These are phyloP conservation scores for Epichloe gansuensis DNA, from an alignment of 2,329 filamentous ascomycete genomes.

Conservation along the genomic window DNA sequence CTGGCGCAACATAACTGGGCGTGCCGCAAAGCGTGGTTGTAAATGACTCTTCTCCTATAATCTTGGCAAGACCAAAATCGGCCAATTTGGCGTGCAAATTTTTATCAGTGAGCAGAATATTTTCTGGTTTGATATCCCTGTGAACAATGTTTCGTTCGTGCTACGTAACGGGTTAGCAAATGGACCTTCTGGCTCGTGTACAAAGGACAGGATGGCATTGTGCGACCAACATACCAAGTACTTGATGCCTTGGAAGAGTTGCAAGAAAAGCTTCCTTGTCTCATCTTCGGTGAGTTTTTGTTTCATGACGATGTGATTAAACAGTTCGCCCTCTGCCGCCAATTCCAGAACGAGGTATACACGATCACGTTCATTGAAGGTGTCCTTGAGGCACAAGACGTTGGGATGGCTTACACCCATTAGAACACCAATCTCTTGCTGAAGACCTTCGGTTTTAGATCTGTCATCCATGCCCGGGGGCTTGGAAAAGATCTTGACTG, in stretches of 20 bases:
- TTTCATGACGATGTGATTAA: conserved; percentile 88
- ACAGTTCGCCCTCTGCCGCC: conserved; percentile 84
- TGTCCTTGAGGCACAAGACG: conserved; percentile 85
- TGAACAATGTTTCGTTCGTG: conserved; percentile 97
- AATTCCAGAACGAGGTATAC: conserved; percentile 88
- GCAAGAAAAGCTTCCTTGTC: conserved; percentile 73
- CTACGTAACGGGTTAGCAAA: conserved; percentile 31
- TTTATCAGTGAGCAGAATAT: conserved; percentile 80
- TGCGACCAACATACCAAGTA: conserved; percentile 57
- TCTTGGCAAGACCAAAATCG: conserved; percentile 94
- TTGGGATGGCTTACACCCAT: conserved; percentile 97
- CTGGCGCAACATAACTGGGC: conserved; percentile 92
- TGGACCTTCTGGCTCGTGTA: not conserved
- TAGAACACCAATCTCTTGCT: conserved; percentile 91
- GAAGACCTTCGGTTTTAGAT: conserved; percentile 71
- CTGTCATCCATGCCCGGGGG: conserved; percentile 68
- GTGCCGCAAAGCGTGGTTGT: conserved; percentile 93
- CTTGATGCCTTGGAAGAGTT: conserved; percentile 87
- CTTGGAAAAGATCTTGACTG: conserved; percentile 91
- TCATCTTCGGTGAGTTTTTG: conserved; percentile 77
- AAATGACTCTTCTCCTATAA: conserved; percentile 96
- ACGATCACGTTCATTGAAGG: conserved; percentile 80
- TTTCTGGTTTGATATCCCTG: conserved; percentile 94
- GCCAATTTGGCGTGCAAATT: conserved; percentile 80
- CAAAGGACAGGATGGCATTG: not conserved